Conservation (phyloP, 495 filamentous ascomycete genomes). For the Cetradonia linearis region DNA sequence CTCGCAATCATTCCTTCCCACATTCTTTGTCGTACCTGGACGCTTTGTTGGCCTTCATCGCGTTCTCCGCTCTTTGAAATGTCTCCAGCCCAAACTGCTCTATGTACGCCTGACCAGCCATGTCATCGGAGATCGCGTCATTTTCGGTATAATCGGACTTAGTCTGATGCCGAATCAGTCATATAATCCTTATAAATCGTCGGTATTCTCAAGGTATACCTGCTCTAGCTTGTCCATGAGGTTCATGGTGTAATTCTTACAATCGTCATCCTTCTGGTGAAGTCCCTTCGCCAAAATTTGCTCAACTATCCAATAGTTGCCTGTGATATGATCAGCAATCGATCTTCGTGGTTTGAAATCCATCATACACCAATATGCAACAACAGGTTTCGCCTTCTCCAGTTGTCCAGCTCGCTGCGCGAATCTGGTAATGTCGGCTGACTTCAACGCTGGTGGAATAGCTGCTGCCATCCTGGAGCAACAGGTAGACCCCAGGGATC, state of each 20-base stretch:
- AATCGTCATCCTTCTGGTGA: slow-evolving; percentile 65
- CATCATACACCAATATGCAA: slow-evolving; percentile 86
- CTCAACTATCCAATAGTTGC: slow-evolving; percentile 87
- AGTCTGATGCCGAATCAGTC: slow-evolving; percentile 37
- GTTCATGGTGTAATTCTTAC: slow-evolving; percentile 62
- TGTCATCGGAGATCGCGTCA: slow-evolving; percentile 71
- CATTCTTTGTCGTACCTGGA: slow-evolving; percentile 50
- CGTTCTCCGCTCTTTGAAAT: slow-evolving; percentile 70
- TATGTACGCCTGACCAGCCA: slow-evolving; percentile 78
- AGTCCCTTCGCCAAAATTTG: slow-evolving; percentile 74
- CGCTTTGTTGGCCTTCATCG: slow-evolving; percentile 72
- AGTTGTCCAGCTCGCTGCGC: slow-evolving; percentile 74
- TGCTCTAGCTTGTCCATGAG: slow-evolving; percentile 90
- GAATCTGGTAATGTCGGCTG: slow-evolving; percentile 69
- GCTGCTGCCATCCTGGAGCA: slow-evolving; percentile 52
- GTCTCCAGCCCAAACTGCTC: slow-evolving; percentile 88
- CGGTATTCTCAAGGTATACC: slow-evolving; percentile 34
- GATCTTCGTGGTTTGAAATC: not conserved
- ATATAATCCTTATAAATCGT: not conserved
- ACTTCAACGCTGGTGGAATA: slow-evolving; percentile 64
- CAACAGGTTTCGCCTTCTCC: slow-evolving; percentile 69
- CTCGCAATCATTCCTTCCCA: not conserved
- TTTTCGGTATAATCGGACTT: slow-evolving; percentile 53
- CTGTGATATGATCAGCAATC: slow-evolving; percentile 36
- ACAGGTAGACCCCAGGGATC: not conserved